Evolutionary conservation across 495 filamentous ascomycete species (phyloP), one percentile per base, ranked within the genome.

Genomic region (Parathielavia appendiculata): DNA sequence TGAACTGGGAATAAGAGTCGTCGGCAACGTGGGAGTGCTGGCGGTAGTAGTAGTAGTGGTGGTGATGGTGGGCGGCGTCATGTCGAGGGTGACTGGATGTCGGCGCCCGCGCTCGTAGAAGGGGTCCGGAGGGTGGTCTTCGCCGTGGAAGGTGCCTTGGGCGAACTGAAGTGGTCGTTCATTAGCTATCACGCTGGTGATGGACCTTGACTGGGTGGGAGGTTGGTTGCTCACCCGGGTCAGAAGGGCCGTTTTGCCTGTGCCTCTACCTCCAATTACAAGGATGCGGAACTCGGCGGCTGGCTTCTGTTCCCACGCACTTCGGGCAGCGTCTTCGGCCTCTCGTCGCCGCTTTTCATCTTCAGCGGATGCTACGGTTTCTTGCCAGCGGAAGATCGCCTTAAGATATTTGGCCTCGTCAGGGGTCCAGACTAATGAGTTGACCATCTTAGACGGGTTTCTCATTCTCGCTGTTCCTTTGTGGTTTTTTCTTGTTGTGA

Each of bases 381-480:
- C 69, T 44, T 73, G 63, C 76, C 76, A 78, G 23, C 63, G 59
- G 34, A 78, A 65, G 16, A 78, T 60, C 22, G 73, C 74, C 54
- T 72, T 70, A 48, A 74, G 66, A 50, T 75, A 78, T 55, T 67
- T 68, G 52, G 70, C 66, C 51, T 78, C 76, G 20, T 77, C 75
- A 12, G 70, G 57, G 1, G 72, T 73, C 59, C 69, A 73, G 14
- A 71, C 63, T 43, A 75, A 61, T 0, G 71, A 71, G 58, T 64
- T 66, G 43, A 65, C 62, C 64, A 69, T 67, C 38, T 32, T 56
- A 32, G 16, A n/a, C 20, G 4, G 12, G 22, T 38, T 61, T 54
- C 30, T 39, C 49, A 39, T 40, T 23, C 3, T 6, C 6, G 13
- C 49, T 16, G 19, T 52, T 13, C 10, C 22, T 19, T 40, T 40